These are phyloP conservation scores for Porcisia hertigi DNA, from an alignment of 208 protist species.

Conservation along the genomic window DNA sequence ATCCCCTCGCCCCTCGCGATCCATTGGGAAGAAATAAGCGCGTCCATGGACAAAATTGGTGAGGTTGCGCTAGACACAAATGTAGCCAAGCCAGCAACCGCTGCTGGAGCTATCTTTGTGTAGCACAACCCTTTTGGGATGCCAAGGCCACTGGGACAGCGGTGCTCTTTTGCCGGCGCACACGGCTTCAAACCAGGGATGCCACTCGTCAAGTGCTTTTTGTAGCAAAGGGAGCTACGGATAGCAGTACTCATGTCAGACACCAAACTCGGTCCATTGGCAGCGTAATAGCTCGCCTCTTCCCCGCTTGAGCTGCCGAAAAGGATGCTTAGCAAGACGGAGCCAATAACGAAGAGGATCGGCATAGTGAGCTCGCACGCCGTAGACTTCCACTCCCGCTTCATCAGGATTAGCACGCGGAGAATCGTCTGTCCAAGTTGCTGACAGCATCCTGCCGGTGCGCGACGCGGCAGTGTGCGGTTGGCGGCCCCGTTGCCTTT, in stretches of 20 bases:
- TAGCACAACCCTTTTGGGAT: conserved; percentile 34
- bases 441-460: conserved; percentile 26
- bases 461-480: neutral
- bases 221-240: conserved; percentile 8
- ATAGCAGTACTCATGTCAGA: neutral
- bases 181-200: conserved; percentile 24
- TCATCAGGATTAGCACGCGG: conserved; percentile 49
- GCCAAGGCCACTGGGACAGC: conserved; percentile 33
- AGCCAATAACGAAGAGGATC: conserved; percentile 62
- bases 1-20: conserved; percentile 21
- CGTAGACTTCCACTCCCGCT: conserved; percentile 43
- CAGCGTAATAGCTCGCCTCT: conserved; percentile 20
- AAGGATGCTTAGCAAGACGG: conserved; percentile 45
- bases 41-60: conserved; percentile 41
- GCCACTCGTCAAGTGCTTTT: neutral
- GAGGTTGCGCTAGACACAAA: conserved; percentile 1
- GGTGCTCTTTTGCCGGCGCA: neutral
- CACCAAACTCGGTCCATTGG: neutral
- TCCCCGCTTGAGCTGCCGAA: conserved; percentile 18
- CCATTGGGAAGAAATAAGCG: conserved; percentile 58
- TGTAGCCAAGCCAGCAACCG: neutral
- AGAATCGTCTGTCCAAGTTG: conserved; percentile 60
- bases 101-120: neutral
- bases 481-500: neutral
- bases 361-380: conserved; percentile 57